Percentiles rank a stretch among this genome's conserved stretches.
phyloP scores from a whole-genome alignment of 2,329 filamentous ascomycete genomes.

The Ophiocordyceps camponoti-saundersi region DNA sequence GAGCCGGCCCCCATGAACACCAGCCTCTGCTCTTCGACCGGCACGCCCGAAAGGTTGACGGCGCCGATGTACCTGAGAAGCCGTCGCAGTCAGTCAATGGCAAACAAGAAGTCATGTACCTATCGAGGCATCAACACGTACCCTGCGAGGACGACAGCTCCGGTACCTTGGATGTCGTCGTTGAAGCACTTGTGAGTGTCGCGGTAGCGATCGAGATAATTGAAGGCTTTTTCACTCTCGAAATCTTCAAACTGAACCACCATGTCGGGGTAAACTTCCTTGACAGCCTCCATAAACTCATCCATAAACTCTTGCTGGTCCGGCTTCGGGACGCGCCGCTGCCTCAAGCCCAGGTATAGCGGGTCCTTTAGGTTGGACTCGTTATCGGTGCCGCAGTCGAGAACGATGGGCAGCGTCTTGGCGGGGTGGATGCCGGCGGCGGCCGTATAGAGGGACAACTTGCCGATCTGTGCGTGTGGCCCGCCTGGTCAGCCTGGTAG shows the following conservation, averaged over 20 bases:
- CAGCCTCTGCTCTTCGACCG: slow-evolving; percentile 76
- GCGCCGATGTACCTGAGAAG: slow-evolving; percentile 41
- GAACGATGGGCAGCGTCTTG: slow-evolving; percentile 59
- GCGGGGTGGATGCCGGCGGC: slow-evolving; percentile 86
- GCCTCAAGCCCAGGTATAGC: slow-evolving; percentile 78
- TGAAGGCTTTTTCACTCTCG: slow-evolving; percentile 83
- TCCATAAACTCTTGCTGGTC: slow-evolving; percentile 88
- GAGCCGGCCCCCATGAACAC: slow-evolving; percentile 95
- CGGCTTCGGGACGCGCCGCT: slow-evolving; percentile 59
- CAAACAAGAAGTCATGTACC: slow-evolving; percentile 25
- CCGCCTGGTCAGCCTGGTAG: neutral
- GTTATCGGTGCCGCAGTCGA: slow-evolving; percentile 51
- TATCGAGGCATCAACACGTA: slow-evolving; percentile 17
- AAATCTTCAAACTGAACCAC: slow-evolving; percentile 94
- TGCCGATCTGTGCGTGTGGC: slow-evolving; percentile 50
- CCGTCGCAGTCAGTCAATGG: neutral
- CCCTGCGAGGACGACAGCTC: slow-evolving; percentile 83
- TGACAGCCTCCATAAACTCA: slow-evolving; percentile 86
- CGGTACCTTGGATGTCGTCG: slow-evolving; percentile 95
- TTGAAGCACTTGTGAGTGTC: slow-evolving; percentile 91
- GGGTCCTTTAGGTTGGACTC: slow-evolving; percentile 49
- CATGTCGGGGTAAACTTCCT: slow-evolving; percentile 51
- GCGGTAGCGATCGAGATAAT: slow-evolving; percentile 78
- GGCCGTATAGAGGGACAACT: slow-evolving; percentile 85
- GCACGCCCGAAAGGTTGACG: slow-evolving; percentile 73